phyloP scores from a whole-genome alignment of 140 eudicot genomes.

The Bidens hawaiensis region DNA sequence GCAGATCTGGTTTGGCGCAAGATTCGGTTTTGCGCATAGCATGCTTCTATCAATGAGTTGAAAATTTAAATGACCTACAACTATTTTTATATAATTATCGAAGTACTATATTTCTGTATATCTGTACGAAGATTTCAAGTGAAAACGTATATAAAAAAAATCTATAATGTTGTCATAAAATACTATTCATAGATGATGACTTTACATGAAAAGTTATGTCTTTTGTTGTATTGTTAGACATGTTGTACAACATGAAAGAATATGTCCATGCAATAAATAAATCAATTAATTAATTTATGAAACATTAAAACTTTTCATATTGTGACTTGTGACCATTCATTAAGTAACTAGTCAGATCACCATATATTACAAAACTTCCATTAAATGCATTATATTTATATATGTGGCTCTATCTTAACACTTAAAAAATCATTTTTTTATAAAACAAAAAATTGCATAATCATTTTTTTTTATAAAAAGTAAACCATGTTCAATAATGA shows the following conservation, averaged over 20 bases:
- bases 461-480: too few relatives aligned
- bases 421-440: neutral
- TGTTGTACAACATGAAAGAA: neutral
- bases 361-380: neutral
- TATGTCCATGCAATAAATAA: neutral
- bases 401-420: neutral
- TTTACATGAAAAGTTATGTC: neutral
- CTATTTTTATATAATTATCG: neutral
- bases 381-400: too few relatives aligned
- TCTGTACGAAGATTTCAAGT: neutral
- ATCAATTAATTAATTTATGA: neutral
- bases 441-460: too few relatives aligned
- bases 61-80: too few relatives aligned
- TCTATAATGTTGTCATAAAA: neutral
- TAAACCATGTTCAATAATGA: constrained; percentile 25
- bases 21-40: too few relatives aligned
- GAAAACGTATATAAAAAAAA: too few relatives aligned
- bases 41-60: too few relatives aligned
- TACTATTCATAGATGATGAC: neutral
- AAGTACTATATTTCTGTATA: neutral
- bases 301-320: too few relatives aligned
- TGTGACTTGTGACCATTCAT: neutral
- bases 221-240: neutral
- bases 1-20: too few relatives aligned
- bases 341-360: too few relatives aligned